Evolutionary conservation across 176 grass and related monocot species (phyloP).

Genomic region (Lolium rigidum): DNA sequence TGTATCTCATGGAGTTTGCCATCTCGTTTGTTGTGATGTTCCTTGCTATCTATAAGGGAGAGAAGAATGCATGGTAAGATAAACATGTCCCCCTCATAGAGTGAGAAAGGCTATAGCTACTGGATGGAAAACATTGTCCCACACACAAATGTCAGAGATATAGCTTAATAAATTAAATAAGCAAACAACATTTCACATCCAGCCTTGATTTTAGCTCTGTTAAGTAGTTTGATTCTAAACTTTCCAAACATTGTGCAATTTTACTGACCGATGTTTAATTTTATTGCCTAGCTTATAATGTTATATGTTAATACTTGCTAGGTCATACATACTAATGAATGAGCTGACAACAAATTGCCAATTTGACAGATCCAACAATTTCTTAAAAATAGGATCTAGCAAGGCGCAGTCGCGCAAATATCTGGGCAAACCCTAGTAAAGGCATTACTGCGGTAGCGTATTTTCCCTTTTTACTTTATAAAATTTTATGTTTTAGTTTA

Average conservation of each 20-base stretch:
- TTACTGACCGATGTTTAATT: constrained; percentile 9
- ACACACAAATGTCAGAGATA: constrained; percentile 27
- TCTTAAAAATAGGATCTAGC: background rate
- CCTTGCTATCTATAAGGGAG: constrained; percentile 67
- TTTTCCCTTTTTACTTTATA: constrained; percentile 12
- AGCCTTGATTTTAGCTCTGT: constrained; percentile 16
- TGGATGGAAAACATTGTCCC: constrained; percentile 33
- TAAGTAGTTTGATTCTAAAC: background rate
- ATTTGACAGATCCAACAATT: constrained; percentile 24
- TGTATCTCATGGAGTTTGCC: constrained; percentile 87
- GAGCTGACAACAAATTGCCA: background rate
- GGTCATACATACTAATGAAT: background rate
- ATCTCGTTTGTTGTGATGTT: constrained; percentile 99
- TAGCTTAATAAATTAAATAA: constrained; percentile 19
- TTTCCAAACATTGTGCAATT: constrained; percentile 20
- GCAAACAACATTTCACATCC: constrained; percentile 7
- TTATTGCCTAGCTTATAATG: constrained; percentile 6
- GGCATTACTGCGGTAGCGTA: background rate
- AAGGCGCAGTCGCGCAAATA: constrained; percentile 1
- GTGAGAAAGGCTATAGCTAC: constrained; percentile 18
- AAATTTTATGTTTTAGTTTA: constrained; percentile 4
- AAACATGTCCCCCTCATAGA: constrained; percentile 17
- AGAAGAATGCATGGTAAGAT: constrained; percentile 13
- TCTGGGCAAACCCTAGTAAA: background rate
- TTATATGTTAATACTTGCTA: background rate